A percentile compares a stretch with the other conserved stretches of the same genome.
Evolutionary conservation across 768 basidiomycete species (phyloP).

Genomic region (Hemileccinum rubropunctum): DNA sequence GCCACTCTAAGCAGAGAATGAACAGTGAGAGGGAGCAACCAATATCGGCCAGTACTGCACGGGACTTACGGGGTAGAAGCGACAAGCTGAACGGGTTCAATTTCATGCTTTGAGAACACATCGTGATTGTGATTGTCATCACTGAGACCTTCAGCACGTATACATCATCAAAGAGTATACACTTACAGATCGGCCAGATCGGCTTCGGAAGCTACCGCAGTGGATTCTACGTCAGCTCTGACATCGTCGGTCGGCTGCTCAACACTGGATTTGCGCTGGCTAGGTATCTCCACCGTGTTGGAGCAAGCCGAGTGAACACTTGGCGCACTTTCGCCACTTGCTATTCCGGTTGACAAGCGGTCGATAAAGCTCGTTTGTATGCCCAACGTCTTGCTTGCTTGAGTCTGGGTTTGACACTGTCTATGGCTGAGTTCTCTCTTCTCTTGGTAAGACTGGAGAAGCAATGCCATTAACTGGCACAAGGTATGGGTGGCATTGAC

Average conservation of each 20-base stretch:
- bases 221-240: background rate
- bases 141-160: background rate
- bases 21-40: background rate
- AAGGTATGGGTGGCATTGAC: background rate
- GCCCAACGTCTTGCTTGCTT: conserved; percentile 14
- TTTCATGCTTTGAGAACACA: background rate
- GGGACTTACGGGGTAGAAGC: conserved; percentile 21
- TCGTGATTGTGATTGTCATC: background rate
- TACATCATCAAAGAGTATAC: background rate
- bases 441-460: conserved; percentile 26
- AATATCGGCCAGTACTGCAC: background rate
- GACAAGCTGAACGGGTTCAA: background rate
- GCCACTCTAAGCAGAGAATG: conserved; percentile 8
- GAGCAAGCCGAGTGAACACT: background rate
- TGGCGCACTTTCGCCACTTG: background rate
- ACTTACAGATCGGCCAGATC: conserved; percentile 10
- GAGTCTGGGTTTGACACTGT: conserved; percentile 1
- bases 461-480: conserved; percentile 20
- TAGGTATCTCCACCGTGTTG: background rate
- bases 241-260: background rate
- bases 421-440: conserved; percentile 9
- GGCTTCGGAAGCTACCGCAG: background rate
- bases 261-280: background rate
- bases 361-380: conserved; percentile 20
- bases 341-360: background rate